Evolutionary conservation across 176 grass and related monocot species (phyloP).

Genomic region (Carex parvula): DNA sequence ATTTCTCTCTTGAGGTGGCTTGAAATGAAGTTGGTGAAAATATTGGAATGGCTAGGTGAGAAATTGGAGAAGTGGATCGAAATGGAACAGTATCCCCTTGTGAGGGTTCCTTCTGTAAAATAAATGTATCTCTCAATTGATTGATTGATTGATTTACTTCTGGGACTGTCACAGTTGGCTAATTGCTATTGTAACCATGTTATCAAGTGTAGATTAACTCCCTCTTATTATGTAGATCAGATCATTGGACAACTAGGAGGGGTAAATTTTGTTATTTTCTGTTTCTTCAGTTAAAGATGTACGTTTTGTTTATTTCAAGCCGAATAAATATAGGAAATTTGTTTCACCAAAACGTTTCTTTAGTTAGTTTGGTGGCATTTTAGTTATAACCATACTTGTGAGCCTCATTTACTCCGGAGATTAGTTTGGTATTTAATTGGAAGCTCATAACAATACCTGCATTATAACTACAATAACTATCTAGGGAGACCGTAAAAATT

Average conservation of each 20-base stretch:
- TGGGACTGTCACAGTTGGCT: not conserved
- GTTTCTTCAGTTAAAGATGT: not conserved
- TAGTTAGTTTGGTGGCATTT: not conserved
- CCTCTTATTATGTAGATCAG: not conserved
- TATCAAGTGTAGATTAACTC: conserved; percentile 13
- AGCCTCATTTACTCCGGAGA: not conserved
- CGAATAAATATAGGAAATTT: not conserved
- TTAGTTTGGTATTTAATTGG: not conserved
- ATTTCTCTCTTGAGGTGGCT: not conserved
- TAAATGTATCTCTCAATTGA: conserved; percentile 22
- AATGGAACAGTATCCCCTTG: conserved; percentile 11
- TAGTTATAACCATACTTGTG: not conserved
- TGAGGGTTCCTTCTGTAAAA: conserved; percentile 27
- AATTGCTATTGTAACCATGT: conserved; percentile 7
- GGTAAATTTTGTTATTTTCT: not conserved
- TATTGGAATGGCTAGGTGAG: conserved; percentile 12
- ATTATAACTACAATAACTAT: too few species aligned
- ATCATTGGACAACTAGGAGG: not conserved
- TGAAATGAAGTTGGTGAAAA: conserved; percentile 1
- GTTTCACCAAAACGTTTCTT: not conserved
- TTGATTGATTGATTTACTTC: conserved; percentile 25
- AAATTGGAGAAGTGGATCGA: not conserved
- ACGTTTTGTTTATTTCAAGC: not conserved
- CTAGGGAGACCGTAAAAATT: too few species aligned
- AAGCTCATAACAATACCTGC: too few species aligned